These are phyloP conservation scores for Articulospora tetracladia DNA, from an alignment of 495 filamentous ascomycete genomes.

Conservation along the genomic window DNA sequence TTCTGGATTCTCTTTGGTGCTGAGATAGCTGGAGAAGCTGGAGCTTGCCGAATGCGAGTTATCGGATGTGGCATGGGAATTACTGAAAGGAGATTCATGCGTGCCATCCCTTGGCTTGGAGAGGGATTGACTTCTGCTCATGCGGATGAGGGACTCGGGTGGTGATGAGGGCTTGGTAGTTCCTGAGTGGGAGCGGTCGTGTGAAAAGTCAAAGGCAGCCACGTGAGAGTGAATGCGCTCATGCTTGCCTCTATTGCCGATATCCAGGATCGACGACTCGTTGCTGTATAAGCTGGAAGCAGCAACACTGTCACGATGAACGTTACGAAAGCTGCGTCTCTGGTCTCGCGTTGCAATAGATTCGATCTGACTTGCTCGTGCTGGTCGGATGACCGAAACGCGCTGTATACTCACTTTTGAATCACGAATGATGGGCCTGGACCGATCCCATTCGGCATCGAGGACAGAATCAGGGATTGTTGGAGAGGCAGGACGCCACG, in stretches of 20 bases:
- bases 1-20: background rate
- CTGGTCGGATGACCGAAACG: slow-evolving; percentile 14
- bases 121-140: background rate
- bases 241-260: background rate
- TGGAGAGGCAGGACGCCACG: background rate
- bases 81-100: slow-evolving; percentile 20
- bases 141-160: slow-evolving; percentile 1
- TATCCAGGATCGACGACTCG: background rate
- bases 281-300: slow-evolving; percentile 18
- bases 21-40: background rate
- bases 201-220: background rate
- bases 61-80: slow-evolving; percentile 4
- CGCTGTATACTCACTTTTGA: slow-evolving; percentile 13
- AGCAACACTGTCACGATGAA: slow-evolving; percentile 6
- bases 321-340: background rate
- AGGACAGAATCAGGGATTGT: background rate
- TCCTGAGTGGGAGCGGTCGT: slow-evolving; percentile 6
- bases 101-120: background rate
- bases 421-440: slow-evolving; percentile 15
- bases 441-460: background rate
- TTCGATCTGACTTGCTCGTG: background rate
- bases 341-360: background rate
- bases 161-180: background rate
- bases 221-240: background rate
- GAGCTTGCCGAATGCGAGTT: slow-evolving; percentile 7